These are phyloP conservation scores for Leishmania amazonensis DNA, from an alignment of 208 protist genomes.

Conservation along the genomic window DNA sequence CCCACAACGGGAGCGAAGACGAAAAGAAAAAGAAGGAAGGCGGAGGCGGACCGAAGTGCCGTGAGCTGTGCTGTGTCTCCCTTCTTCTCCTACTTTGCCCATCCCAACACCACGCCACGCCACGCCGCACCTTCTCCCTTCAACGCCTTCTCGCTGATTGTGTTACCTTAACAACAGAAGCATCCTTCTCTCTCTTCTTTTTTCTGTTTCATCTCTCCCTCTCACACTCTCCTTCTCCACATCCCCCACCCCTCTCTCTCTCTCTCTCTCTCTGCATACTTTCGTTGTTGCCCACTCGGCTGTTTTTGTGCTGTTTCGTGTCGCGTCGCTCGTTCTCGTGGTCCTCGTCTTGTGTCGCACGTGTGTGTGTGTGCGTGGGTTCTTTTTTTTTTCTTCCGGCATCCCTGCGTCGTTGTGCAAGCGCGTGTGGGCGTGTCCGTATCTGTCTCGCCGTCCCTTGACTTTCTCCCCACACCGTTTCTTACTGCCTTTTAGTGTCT, in stretches of 20 bases:
- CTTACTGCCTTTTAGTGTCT: too few species aligned
- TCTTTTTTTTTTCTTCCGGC: not conserved
- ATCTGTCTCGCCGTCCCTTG: not conserved
- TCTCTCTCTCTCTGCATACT: not conserved
- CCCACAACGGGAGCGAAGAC: not conserved
- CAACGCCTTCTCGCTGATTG: not conserved
- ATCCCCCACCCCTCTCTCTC: not conserved
- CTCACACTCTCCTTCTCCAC: not conserved
- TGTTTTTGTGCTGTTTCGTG: not conserved
- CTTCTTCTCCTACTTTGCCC: not conserved
- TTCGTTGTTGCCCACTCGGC: not conserved
- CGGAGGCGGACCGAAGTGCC: not conserved
- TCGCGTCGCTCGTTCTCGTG: not conserved
- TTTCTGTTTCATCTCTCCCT: not conserved
- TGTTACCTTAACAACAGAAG: not conserved
- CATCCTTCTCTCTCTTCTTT: slow-evolving; percentile 8
- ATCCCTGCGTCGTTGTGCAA: not conserved
- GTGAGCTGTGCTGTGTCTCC: not conserved
- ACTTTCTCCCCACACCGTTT: not conserved
- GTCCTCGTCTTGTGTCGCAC: not conserved
- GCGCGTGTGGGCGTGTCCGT: not conserved
- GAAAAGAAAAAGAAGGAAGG: not conserved
- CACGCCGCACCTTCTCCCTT: not conserved
- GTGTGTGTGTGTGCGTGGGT: not conserved
- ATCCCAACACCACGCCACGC: not conserved